These are phyloP conservation scores for Cytospora mali DNA, from an alignment of 2,329 filamentous ascomycete species.

Conservation along the genomic window DNA sequence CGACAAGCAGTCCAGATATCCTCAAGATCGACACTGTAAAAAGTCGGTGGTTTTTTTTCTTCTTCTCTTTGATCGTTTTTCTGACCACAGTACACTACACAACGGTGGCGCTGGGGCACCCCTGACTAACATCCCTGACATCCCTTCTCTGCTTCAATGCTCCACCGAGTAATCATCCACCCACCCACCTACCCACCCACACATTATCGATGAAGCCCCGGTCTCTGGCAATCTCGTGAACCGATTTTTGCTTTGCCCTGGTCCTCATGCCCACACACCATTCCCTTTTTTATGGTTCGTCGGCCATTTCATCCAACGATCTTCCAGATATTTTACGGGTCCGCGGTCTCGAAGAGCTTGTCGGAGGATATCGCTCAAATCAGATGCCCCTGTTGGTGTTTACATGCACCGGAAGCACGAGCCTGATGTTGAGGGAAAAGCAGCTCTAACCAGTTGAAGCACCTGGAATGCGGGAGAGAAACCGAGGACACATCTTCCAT, in stretches of 20 bases:
- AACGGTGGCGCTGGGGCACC: conserved; percentile 16
- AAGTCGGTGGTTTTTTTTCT: conserved; percentile 17
- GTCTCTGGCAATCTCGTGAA: conserved; percentile 51
- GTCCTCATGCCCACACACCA: conserved; percentile 41
- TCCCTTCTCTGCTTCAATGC: conserved; percentile 15
- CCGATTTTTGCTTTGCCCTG: conserved; percentile 42
- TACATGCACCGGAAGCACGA: conserved; percentile 36
- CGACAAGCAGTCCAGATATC: conserved; percentile 16
- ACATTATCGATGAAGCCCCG: conserved; percentile 31
- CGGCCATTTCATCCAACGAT: conserved; percentile 49
- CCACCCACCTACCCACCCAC: conserved; percentile 5
- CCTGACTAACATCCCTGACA: conserved; percentile 22
- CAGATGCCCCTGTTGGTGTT: conserved; percentile 43
- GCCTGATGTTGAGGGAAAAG: conserved; percentile 25
- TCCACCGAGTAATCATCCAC: conserved; percentile 25
- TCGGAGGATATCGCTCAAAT: conserved; percentile 51
- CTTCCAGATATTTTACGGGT: conserved; percentile 50
- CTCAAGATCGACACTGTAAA: conserved; percentile 15
- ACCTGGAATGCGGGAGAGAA: conserved; percentile 6
- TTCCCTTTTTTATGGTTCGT: conserved; percentile 43
- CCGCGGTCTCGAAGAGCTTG: conserved; percentile 39
- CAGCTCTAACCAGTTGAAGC: conserved; percentile 13
- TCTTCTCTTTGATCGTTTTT: conserved; percentile 20
- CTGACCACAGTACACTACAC: conserved; percentile 17
- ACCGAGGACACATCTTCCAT: conserved; percentile 9